Base-by-base conservation (phyloP, 768 basidiomycete genomes). In the Agaricus sinodeliciosus region DNA sequence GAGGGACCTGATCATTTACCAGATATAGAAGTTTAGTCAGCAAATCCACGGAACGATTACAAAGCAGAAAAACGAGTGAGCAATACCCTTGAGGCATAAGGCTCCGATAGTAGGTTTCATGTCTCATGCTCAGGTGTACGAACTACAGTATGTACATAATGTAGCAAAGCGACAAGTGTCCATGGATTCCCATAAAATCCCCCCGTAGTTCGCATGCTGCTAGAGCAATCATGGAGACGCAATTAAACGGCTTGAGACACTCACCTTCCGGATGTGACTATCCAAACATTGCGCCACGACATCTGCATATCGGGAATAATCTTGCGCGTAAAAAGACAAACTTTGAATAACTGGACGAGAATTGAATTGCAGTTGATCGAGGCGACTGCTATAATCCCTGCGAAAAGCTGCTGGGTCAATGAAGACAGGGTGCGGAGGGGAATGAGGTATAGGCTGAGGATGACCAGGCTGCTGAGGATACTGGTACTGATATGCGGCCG, bases 291-390 rank as follows among this genome's bases (percentile, higher is more conserved):
- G 81, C 1, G 83, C 83, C 22, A 94, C 87, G 56, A 90, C 81
- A 49, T 85, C 82, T 50, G 85, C 81, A 70, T 83, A 90, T 40
- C 86, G 80, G 36, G 79, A 69, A 65, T 88, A 86, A 51, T 95
- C 89, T 70, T 92, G 88, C 49, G 96, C 95, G 59, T 90, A 80
- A 78, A 94, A 84, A 31, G 96, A 97, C 13, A 99, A 71, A 56
- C 79, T 80, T 72, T 96, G 92, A 58, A 99, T 99, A 57, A 96
- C 83, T 9, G 92, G 87, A 63, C 94, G 85, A 59, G 94, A 95
- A 71, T 98, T 99, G 76, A 94, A 85, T 48, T 84, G 90, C 57
- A 99, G 85, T 58, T 85, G 82, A 62, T 80, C 72, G 50, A 96
- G 82, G 56, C 88, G 83, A 39, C 72, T 66, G 51, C 79, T 63